These are phyloP conservation scores for Curvularia spicifera DNA, from an alignment of 2,329 filamentous ascomycete genomes.

Conservation along the genomic window DNA sequence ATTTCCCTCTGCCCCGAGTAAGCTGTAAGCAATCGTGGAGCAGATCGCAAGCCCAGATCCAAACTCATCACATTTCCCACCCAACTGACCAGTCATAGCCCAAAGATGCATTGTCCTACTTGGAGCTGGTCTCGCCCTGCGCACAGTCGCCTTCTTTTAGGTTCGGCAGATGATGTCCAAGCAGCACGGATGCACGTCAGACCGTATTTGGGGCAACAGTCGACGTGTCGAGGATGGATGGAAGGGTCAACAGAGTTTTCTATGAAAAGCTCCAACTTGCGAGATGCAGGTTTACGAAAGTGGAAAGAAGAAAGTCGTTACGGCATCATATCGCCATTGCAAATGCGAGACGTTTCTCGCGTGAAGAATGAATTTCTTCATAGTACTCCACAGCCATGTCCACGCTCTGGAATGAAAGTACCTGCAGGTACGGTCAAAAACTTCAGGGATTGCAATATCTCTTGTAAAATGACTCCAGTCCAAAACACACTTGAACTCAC, in stretches of 20 bases:
- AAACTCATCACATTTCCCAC: slow-evolving; percentile 2
- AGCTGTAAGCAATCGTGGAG: slow-evolving; percentile 3
- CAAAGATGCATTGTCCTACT: slow-evolving; percentile 2
- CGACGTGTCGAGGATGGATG: background rate
- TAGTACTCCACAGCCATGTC: background rate
- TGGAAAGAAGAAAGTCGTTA: background rate
- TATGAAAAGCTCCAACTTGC: slow-evolving; percentile 1
- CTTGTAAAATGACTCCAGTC: background rate
- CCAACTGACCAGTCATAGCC: slow-evolving; percentile 6
- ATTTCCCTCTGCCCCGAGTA: slow-evolving; percentile 4
- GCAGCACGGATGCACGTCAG: slow-evolving; percentile 9
- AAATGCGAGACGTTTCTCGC: background rate
- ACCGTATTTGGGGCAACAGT: slow-evolving; percentile 4
- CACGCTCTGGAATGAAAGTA: background rate
- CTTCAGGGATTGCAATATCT: background rate
- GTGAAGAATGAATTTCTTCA: background rate
- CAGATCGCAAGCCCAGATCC: slow-evolving; percentile 8
- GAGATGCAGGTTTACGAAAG: background rate
- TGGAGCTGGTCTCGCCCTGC: background rate
- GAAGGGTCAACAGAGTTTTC: background rate
- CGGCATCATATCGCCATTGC: background rate
- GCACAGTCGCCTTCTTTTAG: background rate
- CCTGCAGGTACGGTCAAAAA: background rate
- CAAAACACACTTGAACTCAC: background rate
- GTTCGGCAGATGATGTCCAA: background rate